Conservation (phyloP, 2,329 filamentous ascomycete genomes). For the Huntiella abstrusa region DNA sequence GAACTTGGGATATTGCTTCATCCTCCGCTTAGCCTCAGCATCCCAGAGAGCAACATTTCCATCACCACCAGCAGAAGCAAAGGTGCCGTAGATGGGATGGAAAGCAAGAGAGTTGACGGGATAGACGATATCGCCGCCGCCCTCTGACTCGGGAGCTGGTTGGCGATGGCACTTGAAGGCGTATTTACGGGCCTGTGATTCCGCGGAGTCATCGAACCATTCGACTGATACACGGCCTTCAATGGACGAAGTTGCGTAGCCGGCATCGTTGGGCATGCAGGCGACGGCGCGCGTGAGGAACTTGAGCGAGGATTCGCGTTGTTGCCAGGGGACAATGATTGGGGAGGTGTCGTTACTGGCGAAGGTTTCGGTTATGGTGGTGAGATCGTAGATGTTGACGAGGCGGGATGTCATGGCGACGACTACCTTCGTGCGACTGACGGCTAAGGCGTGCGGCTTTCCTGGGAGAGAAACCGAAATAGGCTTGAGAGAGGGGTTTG, state of each 20-base stretch:
- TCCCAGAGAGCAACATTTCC: conserved; percentile 90
- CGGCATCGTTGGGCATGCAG: conserved; percentile 91
- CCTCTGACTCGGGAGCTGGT: conserved; percentile 37
- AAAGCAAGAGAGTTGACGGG: conserved; percentile 82
- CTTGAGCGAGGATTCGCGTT: conserved; percentile 81
- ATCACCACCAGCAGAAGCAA: conserved; percentile 78
- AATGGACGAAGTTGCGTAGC: conserved; percentile 82
- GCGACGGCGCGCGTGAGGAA: conserved; percentile 87
- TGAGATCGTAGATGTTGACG: conserved; percentile 87
- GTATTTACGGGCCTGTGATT: conserved; percentile 84
- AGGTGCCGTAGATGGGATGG: conserved; percentile 66
- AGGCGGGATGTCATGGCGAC: conserved; percentile 88
- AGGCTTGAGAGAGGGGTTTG: conserved; percentile 26
- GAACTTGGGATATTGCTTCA: conserved; percentile 77
- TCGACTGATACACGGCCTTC: conserved; percentile 93
- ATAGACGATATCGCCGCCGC: conserved; percentile 58
- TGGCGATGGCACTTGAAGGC: conserved; percentile 97
- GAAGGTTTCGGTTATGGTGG: conserved; percentile 40
- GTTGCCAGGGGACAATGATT: conserved; percentile 65
- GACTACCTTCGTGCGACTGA: conserved; percentile 62
- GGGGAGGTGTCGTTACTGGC: conserved; percentile 27
- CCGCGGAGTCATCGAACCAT: conserved; percentile 81
- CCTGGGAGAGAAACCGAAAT: conserved; percentile 54
- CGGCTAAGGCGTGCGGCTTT: conserved; percentile 76
- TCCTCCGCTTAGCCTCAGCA: conserved; percentile 70